phyloP scores from a whole-genome alignment of 768 basidiomycete genomes.

The Ramaria rubella region DNA sequence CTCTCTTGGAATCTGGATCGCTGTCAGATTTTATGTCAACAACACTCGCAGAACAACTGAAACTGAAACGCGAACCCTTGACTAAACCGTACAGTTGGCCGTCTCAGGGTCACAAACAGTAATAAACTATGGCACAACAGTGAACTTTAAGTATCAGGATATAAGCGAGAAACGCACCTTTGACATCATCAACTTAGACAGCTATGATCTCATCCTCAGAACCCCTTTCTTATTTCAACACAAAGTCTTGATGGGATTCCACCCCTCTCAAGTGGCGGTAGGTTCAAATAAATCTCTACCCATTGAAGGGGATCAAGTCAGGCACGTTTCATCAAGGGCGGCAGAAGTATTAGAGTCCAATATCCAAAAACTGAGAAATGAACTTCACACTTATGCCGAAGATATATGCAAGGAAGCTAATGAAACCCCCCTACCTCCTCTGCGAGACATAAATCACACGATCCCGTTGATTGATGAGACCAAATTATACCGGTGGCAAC shows the following conservation, averaged over 20 bases:
- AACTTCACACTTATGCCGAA: constrained; percentile 18
- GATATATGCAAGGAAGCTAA: constrained; percentile 15
- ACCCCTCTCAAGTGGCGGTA: not conserved
- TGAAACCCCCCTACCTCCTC: constrained; percentile 20
- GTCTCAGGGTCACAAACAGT: constrained; percentile 36
- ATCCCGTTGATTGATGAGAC: constrained; percentile 30
- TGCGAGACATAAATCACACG: constrained; percentile 30
- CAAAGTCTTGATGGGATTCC: constrained; percentile 3
- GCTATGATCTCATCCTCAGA: constrained; percentile 36
- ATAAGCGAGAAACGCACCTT: constrained; percentile 28
- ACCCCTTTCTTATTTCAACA: constrained; percentile 16
- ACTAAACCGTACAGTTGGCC: constrained; percentile 34
- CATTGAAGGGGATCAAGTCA: constrained; percentile 11
- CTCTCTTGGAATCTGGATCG: constrained; percentile 15
- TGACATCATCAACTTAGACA: constrained; percentile 32
- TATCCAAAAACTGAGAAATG: constrained; percentile 8
- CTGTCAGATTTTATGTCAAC: constrained; percentile 18
- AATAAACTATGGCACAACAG: constrained; percentile 26
- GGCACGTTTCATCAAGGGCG: constrained; percentile 13
- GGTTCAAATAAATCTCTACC: not conserved
- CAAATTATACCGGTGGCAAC: constrained; percentile 29
- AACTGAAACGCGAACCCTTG: constrained; percentile 20
- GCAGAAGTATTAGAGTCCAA: constrained; percentile 13
- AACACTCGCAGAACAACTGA: constrained; percentile 24
- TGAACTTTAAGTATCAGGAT: constrained; percentile 27